Evolutionary conservation across 2,329 filamentous ascomycete genomes (phyloP).

Genomic region (Pseudogymnoascus sp.): DNA sequence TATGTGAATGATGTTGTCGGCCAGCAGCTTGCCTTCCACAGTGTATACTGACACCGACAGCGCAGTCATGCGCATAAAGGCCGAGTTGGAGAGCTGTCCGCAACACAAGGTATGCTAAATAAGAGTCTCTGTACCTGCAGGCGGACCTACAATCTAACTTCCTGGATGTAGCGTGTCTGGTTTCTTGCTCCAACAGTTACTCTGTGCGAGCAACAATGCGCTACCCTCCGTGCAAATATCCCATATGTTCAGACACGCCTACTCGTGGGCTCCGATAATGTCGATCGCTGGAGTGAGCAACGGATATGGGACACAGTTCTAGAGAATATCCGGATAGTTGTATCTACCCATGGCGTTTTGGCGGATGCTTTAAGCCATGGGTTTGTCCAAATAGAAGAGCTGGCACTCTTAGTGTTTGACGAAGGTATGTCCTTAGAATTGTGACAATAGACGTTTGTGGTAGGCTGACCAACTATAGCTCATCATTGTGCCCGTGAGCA

Average conservation of each 20-base stretch:
- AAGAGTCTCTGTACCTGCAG: not conserved
- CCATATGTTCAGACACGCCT: conserved; percentile 44
- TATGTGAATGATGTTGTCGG: not conserved
- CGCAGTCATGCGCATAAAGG: conserved; percentile 59
- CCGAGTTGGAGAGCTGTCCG: conserved; percentile 50
- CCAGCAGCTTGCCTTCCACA: not conserved
- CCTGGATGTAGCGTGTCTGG: conserved; percentile 50
- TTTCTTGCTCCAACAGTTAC: conserved; percentile 65
- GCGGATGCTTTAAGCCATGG: conserved; percentile 55
- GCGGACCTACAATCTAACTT: not conserved
- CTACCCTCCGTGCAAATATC: conserved; percentile 53
- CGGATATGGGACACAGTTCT: conserved; percentile 53
- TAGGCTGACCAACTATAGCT: conserved; percentile 17
- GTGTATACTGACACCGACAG: conserved; percentile 32
- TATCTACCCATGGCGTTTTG: conserved; percentile 55
- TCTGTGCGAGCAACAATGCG: conserved; percentile 59
- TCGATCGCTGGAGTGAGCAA: conserved; percentile 57
- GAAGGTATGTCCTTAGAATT: conserved; percentile 42
- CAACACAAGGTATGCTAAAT: conserved; percentile 44
- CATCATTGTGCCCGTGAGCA: conserved; percentile 28
- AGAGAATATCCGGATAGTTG: conserved; percentile 47
- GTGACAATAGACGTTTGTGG: not conserved
- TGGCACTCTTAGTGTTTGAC: conserved; percentile 58
- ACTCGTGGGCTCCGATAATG: conserved; percentile 49
- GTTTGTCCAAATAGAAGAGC: conserved; percentile 47